Conservation (phyloP, 805 yeast species). For the Myxozyma lipomycoides region DNA sequence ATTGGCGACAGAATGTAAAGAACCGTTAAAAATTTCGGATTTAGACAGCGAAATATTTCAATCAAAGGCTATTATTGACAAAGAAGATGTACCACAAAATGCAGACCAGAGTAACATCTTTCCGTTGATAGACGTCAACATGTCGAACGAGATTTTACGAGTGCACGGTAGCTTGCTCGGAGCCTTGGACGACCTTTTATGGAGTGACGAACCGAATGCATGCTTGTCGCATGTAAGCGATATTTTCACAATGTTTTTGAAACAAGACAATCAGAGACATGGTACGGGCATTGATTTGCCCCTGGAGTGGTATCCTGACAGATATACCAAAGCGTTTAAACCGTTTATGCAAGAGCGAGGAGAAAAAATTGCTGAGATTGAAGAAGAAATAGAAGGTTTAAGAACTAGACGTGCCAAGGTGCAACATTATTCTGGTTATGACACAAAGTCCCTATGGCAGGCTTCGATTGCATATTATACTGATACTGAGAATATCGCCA, state of each 20-base stretch:
- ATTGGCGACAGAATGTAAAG: slow-evolving; percentile 4
- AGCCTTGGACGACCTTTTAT: slow-evolving; percentile 24
- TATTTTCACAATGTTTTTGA: slow-evolving; percentile 16
- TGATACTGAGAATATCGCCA: not conserved
- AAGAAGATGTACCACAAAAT: not conserved
- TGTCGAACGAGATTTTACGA: slow-evolving; percentile 15
- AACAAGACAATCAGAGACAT: slow-evolving; percentile 18
- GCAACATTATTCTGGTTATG: slow-evolving; percentile 2
- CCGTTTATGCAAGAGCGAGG: slow-evolving; percentile 4
- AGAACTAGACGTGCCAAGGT: not conserved
- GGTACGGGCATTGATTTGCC: slow-evolving; percentile 30
- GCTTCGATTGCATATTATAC: slow-evolving; percentile 6
- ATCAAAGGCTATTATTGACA: slow-evolving; percentile 1
- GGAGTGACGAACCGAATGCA: slow-evolving; percentile 26
- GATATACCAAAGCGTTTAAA: slow-evolving; percentile 27
- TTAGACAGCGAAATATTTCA: not conserved
- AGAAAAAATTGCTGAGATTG: not conserved
- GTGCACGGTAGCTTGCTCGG: slow-evolving; percentile 13
- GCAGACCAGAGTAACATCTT: slow-evolving; percentile 8
- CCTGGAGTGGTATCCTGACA: slow-evolving; percentile 31
- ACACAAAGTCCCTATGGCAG: slow-evolving; percentile 7
- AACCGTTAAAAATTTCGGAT: not conserved
- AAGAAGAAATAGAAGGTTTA: not conserved
- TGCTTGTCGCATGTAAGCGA: slow-evolving; percentile 17
- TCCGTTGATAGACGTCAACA: slow-evolving; percentile 10